Percentiles rank a stretch among this genome's conserved stretches.
These are phyloP conservation scores for Leptosphaerulina australis DNA, from an alignment of 2,329 filamentous ascomycete genomes.

Conservation along the genomic window DNA sequence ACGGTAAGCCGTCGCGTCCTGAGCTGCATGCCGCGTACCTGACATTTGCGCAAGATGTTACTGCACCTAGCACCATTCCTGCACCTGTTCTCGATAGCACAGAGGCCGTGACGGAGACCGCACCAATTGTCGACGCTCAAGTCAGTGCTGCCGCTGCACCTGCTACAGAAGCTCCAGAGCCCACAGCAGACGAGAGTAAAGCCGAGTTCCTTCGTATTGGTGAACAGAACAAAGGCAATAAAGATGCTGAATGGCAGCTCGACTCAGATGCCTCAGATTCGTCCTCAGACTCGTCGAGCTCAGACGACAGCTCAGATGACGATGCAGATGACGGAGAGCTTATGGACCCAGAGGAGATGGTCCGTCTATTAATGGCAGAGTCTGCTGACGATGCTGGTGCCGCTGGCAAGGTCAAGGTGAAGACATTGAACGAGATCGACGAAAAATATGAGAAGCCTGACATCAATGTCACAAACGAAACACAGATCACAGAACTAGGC, in stretches of 20 bases:
- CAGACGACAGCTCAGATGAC: constrained; percentile 64
- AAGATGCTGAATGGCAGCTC: constrained; percentile 80
- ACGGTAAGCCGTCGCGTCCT: constrained; percentile 36
- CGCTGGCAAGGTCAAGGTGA: constrained; percentile 64
- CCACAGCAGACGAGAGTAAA: constrained; percentile 36
- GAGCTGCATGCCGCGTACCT: constrained; percentile 29
- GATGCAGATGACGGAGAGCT: constrained; percentile 66
- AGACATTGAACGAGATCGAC: constrained; percentile 81
- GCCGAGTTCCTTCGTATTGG: constrained; percentile 54
- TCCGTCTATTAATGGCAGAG: constrained; percentile 84
- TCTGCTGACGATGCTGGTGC: constrained; percentile 79
- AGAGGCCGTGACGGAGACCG: constrained; percentile 25
- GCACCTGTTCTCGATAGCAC: constrained; percentile 24
- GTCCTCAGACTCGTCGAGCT: constrained; percentile 56
- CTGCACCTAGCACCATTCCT: constrained; percentile 20
- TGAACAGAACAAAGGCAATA: constrained; percentile 54
- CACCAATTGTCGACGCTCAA: constrained; percentile 22
- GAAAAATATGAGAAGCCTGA: constrained; percentile 68
- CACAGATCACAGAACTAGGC: constrained; percentile 78
- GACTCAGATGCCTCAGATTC: constrained; percentile 67
- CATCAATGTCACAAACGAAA: constrained; percentile 76
- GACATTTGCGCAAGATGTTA: constrained; percentile 32
- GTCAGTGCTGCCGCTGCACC: constrained; percentile 16
- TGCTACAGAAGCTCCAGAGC: constrained; percentile 12
- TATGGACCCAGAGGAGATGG: constrained; percentile 80